Percentiles rank a stretch among this genome's conserved stretches.
Evolutionary conservation across 805 yeast species (phyloP).

Genomic region (Nakazawaea sp.): DNA sequence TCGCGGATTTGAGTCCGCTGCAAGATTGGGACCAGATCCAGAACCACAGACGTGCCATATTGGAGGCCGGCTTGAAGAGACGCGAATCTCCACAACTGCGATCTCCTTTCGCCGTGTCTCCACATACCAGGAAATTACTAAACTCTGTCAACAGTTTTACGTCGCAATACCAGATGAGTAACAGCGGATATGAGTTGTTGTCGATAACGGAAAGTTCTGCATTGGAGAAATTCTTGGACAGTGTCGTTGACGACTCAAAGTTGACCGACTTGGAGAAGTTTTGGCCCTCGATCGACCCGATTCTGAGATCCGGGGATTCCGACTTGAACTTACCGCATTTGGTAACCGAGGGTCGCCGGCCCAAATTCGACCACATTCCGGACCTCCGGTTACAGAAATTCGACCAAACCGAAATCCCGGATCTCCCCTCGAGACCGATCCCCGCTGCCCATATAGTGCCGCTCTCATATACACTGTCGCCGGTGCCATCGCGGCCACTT

Average conservation of each 20-base stretch:
- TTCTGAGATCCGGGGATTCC: conserved; percentile 3
- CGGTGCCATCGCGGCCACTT: neutral
- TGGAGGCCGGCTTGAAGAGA: conserved; percentile 5
- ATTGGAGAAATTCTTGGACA: conserved; percentile 27
- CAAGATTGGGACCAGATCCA: neutral
- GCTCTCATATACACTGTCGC: neutral
- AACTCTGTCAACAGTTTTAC: conserved; percentile 21
- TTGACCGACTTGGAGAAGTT: conserved; percentile 21
- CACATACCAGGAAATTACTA: conserved; percentile 23
- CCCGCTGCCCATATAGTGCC: conserved; percentile 5
- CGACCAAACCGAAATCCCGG: neutral
- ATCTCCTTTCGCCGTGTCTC: conserved; percentile 20
- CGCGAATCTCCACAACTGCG: neutral
- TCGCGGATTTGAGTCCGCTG: neutral
- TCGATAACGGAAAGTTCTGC: conserved; percentile 27
- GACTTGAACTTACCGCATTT: conserved; percentile 1
- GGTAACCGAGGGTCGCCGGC: neutral
- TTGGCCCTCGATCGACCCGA: conserved; percentile 26
- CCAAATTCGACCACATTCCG: neutral
- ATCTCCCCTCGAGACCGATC: conserved; percentile 1
- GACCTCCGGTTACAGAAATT: conserved; percentile 5
- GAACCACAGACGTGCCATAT: conserved; percentile 10
- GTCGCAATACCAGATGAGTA: conserved; percentile 13
- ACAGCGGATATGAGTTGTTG: conserved; percentile 19
- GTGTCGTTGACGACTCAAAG: conserved; percentile 26